Percentiles rank a stretch among this genome's conserved stretches.
These are phyloP conservation scores for Kluyveromyces sp. DNA, from an alignment of 1,139 yeast genomes.

Conservation along the genomic window DNA sequence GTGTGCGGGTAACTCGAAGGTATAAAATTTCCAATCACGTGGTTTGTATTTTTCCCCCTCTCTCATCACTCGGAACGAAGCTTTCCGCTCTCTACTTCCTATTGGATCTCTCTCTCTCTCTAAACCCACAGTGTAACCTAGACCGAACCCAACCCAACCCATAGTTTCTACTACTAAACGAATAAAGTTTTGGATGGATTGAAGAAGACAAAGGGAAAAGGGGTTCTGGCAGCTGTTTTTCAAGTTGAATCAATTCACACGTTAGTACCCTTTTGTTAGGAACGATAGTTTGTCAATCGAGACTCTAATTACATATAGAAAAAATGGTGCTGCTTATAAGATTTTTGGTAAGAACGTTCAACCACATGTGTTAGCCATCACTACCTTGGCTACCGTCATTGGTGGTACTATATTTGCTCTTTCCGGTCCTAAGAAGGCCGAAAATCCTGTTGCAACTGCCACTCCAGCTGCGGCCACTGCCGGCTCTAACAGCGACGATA, in stretches of 20 bases:
- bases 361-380: slow-evolving; percentile 39
- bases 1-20: not conserved
- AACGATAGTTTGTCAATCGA: not conserved
- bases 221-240: no score
- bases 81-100: no score
- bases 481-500: slow-evolving; percentile 11
- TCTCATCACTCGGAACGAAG: no score
- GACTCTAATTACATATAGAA: no score
- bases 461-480: slow-evolving; percentile 11
- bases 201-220: no score
- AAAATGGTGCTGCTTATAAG: slow-evolving; percentile 52
- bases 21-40: not conserved
- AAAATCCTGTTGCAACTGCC: not conserved
- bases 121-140: no score
- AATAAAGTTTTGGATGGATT: no score
- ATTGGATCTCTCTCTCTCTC: no score
- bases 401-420: slow-evolving; percentile 30
- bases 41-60: not conserved
- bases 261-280: not conserved
- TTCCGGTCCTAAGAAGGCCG: slow-evolving; percentile 10
- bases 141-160: no score
- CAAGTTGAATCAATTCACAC: not conserved
- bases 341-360: slow-evolving; percentile 60
- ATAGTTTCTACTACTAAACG: no score
- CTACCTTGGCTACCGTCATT: slow-evolving; percentile 31